Conservation (phyloP, 2,329 filamentous ascomycete species). For the Hypoxylon sp. region DNA sequence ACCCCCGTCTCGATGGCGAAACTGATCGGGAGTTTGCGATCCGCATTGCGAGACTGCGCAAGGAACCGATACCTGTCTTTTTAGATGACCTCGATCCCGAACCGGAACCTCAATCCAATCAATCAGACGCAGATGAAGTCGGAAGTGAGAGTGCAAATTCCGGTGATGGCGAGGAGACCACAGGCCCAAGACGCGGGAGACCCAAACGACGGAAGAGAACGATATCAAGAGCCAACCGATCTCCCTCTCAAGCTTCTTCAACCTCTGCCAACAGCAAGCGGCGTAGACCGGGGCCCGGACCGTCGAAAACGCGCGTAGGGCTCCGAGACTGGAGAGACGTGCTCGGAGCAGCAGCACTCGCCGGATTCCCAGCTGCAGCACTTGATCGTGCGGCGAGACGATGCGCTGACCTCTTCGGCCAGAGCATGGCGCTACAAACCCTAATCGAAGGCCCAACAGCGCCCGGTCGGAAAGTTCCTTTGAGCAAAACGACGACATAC, state of each 20-base stretch:
- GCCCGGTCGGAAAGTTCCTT: conserved; percentile 33
- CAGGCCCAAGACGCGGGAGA: conserved; percentile 13
- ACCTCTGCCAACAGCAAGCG: conserved; percentile 6
- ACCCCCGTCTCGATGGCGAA: conserved; percentile 61
- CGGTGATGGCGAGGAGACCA: conserved; percentile 48
- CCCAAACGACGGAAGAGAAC: conserved; percentile 8
- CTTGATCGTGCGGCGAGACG: conserved; percentile 79
- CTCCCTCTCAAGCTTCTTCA: conserved; percentile 27
- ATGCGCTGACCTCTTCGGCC: conserved; percentile 81
- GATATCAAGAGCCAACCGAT: conserved; percentile 1
- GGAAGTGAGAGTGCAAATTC: conserved; percentile 41
- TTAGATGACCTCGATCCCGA: conserved; percentile 27
- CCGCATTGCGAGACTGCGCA: conserved; percentile 62
- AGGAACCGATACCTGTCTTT: conserved; percentile 54
- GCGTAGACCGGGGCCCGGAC: background rate
- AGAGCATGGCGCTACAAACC: conserved; percentile 76
- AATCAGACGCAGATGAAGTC: conserved; percentile 42
- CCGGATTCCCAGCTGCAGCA: conserved; percentile 76
- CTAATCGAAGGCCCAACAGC: conserved; percentile 59
- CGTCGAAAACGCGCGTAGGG: conserved; percentile 52
- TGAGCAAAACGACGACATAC: conserved; percentile 46
- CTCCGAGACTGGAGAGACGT: conserved; percentile 88
- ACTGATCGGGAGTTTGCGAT: conserved; percentile 63
- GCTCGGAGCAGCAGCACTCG: conserved; percentile 81
- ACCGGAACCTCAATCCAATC: conserved; percentile 30